Conservation (phyloP, 306 rosid species). For the Sindora glabra region DNA sequence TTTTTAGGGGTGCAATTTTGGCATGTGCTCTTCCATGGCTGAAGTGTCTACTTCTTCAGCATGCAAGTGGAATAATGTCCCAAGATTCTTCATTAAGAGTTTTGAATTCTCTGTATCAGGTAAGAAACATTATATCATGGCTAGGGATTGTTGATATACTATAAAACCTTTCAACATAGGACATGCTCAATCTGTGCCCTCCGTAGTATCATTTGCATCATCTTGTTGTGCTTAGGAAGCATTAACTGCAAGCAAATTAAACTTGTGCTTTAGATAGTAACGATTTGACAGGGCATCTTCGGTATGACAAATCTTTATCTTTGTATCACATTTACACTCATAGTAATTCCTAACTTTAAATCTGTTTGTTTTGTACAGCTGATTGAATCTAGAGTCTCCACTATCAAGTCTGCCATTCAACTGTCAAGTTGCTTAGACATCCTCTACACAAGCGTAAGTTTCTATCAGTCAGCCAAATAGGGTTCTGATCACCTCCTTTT, state of each 20-base stretch:
- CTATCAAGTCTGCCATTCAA: constrained; percentile 51
- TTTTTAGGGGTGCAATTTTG: constrained; percentile 65
- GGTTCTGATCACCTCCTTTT: too few relatives aligned
- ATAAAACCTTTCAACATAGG: neutral
- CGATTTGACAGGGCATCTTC: too few relatives aligned
- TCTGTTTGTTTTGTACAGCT: constrained; percentile 39
- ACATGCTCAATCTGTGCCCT: neutral
- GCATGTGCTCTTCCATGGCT: constrained; percentile 77
- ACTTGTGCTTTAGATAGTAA: too few relatives aligned
- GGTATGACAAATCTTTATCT: neutral
- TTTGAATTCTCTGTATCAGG: constrained; percentile 78
- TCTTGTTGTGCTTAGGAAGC: neutral
- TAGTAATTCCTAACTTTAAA: neutral
- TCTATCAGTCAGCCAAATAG: too few relatives aligned
- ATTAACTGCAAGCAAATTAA: too few relatives aligned
- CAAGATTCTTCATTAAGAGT: constrained; percentile 67
- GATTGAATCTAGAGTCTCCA: constrained; percentile 70
- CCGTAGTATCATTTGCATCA: neutral
- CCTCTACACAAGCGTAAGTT: constrained; percentile 49
- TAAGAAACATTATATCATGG: constrained; percentile 13
- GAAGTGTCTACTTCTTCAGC: constrained; percentile 60
- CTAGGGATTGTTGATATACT: neutral
- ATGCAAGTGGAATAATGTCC: constrained; percentile 65
- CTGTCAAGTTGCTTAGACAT: constrained; percentile 63
- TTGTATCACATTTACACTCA: constrained; percentile 1